These are phyloP conservation scores for Cytidiella melzeri DNA, from an alignment of 768 basidiomycete genomes.

Conservation along the genomic window DNA sequence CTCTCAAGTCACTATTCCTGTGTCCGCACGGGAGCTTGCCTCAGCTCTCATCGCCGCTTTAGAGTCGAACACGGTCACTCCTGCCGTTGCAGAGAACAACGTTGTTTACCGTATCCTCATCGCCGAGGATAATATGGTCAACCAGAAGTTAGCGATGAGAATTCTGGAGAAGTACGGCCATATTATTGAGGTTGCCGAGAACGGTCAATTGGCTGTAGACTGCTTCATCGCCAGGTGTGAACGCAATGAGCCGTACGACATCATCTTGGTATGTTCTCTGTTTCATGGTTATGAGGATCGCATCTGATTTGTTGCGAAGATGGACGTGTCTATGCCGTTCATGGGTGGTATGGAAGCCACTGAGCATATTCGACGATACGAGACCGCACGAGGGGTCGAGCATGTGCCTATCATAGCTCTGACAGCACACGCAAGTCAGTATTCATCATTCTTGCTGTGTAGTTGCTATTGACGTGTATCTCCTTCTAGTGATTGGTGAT, in stretches of 20 bases:
- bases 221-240: conserved; percentile 77
- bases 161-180: conserved; percentile 96
- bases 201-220: conserved; percentile 90
- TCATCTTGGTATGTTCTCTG: conserved; percentile 68
- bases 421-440: conserved; percentile 94
- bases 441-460: background rate
- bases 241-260: conserved; percentile 75
- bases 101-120: conserved; percentile 88
- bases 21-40: conserved; percentile 81
- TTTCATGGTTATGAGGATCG: background rate
- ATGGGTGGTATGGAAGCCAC: conserved; percentile 99
- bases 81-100: conserved; percentile 80
- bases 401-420: conserved; percentile 92
- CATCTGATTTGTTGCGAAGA: conserved; percentile 38
- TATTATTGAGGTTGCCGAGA: conserved; percentile 94
- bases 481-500: conserved; percentile 75
- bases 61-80: conserved; percentile 90
- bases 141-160: conserved; percentile 94
- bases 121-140: conserved; percentile 95
- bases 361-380: conserved; percentile 81
- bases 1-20: conserved; percentile 89
- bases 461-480: background rate
- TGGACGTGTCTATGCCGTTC: conserved; percentile 98
- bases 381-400: conserved; percentile 61
- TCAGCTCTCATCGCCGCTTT: conserved; percentile 91